Percentiles rank a stretch among this genome's conserved stretches.
Conservation (phyloP, 106 monocot species). For the Ottelia alismoides region DNA sequence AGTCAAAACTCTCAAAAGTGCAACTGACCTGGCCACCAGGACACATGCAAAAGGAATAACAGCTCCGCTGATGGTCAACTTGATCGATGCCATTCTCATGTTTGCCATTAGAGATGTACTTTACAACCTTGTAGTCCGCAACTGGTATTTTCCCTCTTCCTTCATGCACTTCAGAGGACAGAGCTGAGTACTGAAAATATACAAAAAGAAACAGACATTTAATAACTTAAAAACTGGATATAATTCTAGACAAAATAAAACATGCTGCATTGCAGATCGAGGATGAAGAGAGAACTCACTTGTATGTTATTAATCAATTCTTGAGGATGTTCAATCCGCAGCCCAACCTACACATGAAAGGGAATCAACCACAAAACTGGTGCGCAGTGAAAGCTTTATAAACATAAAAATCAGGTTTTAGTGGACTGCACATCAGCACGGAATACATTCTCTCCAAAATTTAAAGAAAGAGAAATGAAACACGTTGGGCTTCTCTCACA, state of each 20-base stretch:
- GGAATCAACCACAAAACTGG: too few relatives aligned
- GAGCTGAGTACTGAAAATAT: conserved; percentile 54
- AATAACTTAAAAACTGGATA: too few relatives aligned
- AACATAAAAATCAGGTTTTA: too few relatives aligned
- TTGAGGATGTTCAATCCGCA: conserved; percentile 97
- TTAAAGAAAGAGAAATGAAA: too few relatives aligned
- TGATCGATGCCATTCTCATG: conserved; percentile 3
- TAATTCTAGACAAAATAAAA: too few relatives aligned
- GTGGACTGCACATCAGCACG: too few relatives aligned
- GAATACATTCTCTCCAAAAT: too few relatives aligned
- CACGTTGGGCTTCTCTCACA: too few relatives aligned
- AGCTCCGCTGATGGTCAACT: conserved; percentile 35
- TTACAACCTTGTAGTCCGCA: conserved; percentile 90
- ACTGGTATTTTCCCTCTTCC: conserved; percentile 92
- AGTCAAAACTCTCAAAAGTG: not conserved
- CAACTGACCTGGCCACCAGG: conserved; percentile 83
- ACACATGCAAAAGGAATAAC: conserved; percentile 99
- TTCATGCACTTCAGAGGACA: conserved; percentile 54
- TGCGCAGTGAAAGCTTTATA: too few relatives aligned
- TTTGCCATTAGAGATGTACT: conserved; percentile 39
- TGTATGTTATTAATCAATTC: conserved; percentile 83
- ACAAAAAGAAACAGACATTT: too few relatives aligned
- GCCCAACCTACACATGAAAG: too few relatives aligned
- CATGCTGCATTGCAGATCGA: too few relatives aligned
- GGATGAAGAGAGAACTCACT: conserved; percentile 30